Evolutionary conservation across 2,329 filamentous ascomycete genomes (phyloP).

Genomic region (Aphanoascus verrucosus): DNA sequence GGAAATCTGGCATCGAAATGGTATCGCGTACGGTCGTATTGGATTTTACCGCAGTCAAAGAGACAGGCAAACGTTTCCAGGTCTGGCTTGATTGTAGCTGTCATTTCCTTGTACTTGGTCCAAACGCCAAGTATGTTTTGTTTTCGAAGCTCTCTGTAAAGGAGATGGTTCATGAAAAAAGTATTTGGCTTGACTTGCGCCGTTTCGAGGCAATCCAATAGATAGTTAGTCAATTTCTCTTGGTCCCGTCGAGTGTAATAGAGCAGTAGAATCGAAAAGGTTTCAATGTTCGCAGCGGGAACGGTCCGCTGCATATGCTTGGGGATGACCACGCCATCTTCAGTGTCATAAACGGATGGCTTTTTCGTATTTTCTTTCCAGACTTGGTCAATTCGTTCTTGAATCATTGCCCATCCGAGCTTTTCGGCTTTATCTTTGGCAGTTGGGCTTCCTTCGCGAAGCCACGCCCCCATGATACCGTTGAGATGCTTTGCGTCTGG

Average conservation of each 20-base stretch:
- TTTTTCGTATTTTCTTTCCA: conserved; percentile 23
- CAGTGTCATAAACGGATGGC: conserved; percentile 22
- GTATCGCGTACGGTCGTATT: conserved; percentile 39
- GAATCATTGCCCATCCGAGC: conserved; percentile 68
- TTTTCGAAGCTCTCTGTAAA: conserved; percentile 55
- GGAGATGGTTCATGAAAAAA: conserved; percentile 69
- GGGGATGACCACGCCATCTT: conserved; percentile 24
- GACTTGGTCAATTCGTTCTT: conserved; percentile 55
- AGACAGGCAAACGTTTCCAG: conserved; percentile 58
- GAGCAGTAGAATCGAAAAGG: conserved; percentile 63
- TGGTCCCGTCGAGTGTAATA: conserved; percentile 57
- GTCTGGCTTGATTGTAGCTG: conserved; percentile 48
- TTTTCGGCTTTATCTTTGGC: conserved; percentile 53
- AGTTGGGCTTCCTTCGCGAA: conserved; percentile 50
- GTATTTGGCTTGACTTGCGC: conserved; percentile 58
- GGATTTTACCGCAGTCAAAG: conserved; percentile 45
- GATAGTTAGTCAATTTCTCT: conserved; percentile 45
- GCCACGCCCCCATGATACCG: conserved; percentile 67
- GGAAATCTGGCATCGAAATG: conserved; percentile 40
- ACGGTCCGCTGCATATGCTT: conserved; percentile 33
- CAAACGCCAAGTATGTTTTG: conserved; percentile 47
- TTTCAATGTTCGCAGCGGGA: conserved; percentile 60
- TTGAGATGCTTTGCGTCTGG: conserved; percentile 70
- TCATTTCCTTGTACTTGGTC: conserved; percentile 47
- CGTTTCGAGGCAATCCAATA: conserved; percentile 53